These are phyloP conservation scores for Saccharata proteae DNA, from an alignment of 2,329 filamentous ascomycete genomes.

Conservation along the genomic window DNA sequence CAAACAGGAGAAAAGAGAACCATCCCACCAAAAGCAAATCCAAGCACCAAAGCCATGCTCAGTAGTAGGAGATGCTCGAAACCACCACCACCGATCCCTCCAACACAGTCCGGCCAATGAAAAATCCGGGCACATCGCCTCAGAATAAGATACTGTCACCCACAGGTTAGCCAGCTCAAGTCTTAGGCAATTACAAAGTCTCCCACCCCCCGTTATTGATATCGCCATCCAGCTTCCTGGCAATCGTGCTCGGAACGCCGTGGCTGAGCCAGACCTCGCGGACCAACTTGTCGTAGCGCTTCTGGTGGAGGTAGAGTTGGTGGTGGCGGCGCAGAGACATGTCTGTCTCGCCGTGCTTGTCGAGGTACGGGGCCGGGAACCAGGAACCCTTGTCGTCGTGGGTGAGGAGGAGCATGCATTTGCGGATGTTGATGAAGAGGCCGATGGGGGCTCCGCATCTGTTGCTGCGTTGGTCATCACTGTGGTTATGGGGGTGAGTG, in stretches of 20 bases:
- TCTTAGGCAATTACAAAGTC: conserved; percentile 47
- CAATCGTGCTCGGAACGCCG: conserved; percentile 78
- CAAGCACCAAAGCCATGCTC: too few species aligned
- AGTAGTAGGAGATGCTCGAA: too few species aligned
- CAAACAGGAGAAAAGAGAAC: too few species aligned
- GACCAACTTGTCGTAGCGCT: conserved; percentile 79
- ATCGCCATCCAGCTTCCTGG: conserved; percentile 81
- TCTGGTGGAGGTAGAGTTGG: conserved; percentile 86
- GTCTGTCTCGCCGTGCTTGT: conserved; percentile 91
- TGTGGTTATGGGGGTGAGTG: conserved; percentile 7
- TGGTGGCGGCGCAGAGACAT: conserved; percentile 74
- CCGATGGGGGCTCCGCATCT: conserved; percentile 84
- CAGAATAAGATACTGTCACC: too few species aligned
- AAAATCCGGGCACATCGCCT: too few species aligned
- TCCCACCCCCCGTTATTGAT: conserved; percentile 98
- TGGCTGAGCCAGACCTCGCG: conserved; percentile 79
- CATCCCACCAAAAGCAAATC: too few species aligned
- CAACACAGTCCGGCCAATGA: too few species aligned
- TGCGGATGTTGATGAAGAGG: conserved; percentile 93
- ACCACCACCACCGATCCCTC: too few species aligned
- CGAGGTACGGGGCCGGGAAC: conserved; percentile 81
- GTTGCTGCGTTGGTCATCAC: too few species aligned
- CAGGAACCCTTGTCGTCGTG: conserved; percentile 75
- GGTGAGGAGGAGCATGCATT: conserved; percentile 83
- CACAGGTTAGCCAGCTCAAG: neutral